Base-by-base conservation (phyloP, 1,139 yeast species). In the Pichia sp. region DNA sequence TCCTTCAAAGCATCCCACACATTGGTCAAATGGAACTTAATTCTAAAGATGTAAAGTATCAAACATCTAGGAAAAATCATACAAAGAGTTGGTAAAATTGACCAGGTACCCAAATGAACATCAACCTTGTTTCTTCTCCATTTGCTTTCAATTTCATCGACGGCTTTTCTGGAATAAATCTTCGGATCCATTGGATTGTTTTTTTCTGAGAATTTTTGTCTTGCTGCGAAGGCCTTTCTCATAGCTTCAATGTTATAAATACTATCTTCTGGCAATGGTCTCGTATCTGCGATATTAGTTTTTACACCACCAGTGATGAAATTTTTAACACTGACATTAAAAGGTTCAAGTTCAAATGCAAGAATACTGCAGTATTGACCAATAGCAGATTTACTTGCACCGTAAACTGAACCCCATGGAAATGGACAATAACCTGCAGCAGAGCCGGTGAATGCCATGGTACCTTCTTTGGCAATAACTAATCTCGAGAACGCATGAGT, bases 331-430 rank as follows among this genome's bases (percentile, higher is more conserved):
- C 76, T 69, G 26, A 85, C 92, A 26, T 74, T 85, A 56, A 84
- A 82, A 2, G 90, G 86, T 56, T 74, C 75, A 70, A 85, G 59
- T 62, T 85, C 95, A 34, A 81, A 58, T 40, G 82, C 75, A 45
- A 85, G 66, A 2, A 73, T 71, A 43, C 75, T 70, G 1, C 85
- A 84, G 59, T 79, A 85, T 49, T 75, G 79, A 56, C 82, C 86
- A 44, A 85, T 75, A 1, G 94, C 94, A 2, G 94, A 87, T 58
- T 85, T 85, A 1, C 83, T 64, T 2, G 90, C 72, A n/a, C 80
- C 71, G 59, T 85, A 85, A 28, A 79, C 70, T 26, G 83, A 67
- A 1, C 83, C 77, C 62, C 80, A 84, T 16, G 94, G 95, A 64
- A 84, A 79, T 5, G 86, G 81, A 11, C 74, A 63, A 29, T 78